A percentile compares a stretch with the other conserved stretches of the same genome.
Conservation (phyloP, 148 eudicot species). For the Diospyros lotus region DNA sequence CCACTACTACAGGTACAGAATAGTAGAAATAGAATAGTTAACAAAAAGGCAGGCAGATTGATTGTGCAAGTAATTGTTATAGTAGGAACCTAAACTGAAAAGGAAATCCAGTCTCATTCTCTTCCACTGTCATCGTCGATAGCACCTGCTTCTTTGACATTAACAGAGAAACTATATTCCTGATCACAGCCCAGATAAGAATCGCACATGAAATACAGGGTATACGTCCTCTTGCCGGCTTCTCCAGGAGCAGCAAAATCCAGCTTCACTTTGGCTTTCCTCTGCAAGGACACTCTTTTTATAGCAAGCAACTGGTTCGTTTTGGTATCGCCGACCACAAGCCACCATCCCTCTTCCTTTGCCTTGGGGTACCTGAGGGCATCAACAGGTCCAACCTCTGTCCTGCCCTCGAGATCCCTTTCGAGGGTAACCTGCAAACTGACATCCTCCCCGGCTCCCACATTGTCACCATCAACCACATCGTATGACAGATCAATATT, state of each 20-base stretch:
- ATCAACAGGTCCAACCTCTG: slow-evolving; percentile 69
- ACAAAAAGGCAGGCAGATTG: too few relatives aligned
- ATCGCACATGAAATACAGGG: slow-evolving; percentile 81
- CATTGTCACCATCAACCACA: slow-evolving; percentile 39
- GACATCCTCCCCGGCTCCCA: slow-evolving; percentile 51
- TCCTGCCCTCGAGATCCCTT: slow-evolving; percentile 67
- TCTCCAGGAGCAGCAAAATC: slow-evolving; percentile 51
- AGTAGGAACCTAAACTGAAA: too few relatives aligned
- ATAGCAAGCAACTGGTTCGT: slow-evolving; percentile 75
- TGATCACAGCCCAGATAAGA: slow-evolving; percentile 90
- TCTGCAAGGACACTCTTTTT: slow-evolving; percentile 69
- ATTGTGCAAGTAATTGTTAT: too few relatives aligned
- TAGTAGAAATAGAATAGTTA: too few relatives aligned
- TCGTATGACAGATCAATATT: slow-evolving; percentile 72
- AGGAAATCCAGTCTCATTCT: slow-evolving; percentile 4
- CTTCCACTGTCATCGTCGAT: slow-evolving; percentile 32
- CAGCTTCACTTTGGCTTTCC: slow-evolving; percentile 68
- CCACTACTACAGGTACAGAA: too few relatives aligned
- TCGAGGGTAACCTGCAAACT: slow-evolving; percentile 55
- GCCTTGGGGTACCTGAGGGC: slow-evolving; percentile 67
- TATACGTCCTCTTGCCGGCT: slow-evolving; percentile 51
- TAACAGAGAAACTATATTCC: slow-evolving; percentile 59
- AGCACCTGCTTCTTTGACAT: slow-evolving; percentile 41
- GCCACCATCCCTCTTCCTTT: slow-evolving; percentile 93
- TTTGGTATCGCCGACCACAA: slow-evolving; percentile 73